Conservation (phyloP, 1,284 basidiomycete species). For the Fomes fomentarius region DNA sequence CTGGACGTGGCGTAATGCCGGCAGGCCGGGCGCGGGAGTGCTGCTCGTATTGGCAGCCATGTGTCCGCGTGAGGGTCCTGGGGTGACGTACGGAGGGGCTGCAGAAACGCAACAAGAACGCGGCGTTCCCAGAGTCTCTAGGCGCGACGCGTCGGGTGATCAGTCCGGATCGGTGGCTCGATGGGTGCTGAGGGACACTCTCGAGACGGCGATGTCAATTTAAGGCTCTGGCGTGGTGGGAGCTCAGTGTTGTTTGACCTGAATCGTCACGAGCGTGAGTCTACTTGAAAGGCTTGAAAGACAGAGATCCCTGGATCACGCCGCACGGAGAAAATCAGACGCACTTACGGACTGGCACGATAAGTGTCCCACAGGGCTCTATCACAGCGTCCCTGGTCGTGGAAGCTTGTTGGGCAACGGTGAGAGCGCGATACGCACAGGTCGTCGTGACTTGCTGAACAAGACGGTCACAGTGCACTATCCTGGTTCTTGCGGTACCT, state of each 20-base stretch:
- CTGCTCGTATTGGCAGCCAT: not conserved
- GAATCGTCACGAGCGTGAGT: not conserved
- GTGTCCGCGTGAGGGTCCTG: not conserved
- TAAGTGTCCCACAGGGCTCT: not conserved
- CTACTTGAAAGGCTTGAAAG: not conserved
- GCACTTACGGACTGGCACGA: not conserved
- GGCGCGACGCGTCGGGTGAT: not conserved
- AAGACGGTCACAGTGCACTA: not conserved
- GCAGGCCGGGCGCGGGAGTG: slow-evolving; percentile 25
- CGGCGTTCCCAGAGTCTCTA: not conserved
- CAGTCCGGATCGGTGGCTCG: not conserved
- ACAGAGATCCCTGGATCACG: too few relatives aligned
- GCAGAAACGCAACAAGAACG: not conserved
- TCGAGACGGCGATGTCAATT: not conserved
- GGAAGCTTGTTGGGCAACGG: not conserved
- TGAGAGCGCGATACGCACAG: not conserved
- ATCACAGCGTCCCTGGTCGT: not conserved
- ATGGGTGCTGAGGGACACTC: not conserved
- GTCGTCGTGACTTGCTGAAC: slow-evolving; percentile 2
- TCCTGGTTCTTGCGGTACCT: slow-evolving; percentile 2
- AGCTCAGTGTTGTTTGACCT: not conserved
- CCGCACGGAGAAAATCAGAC: not conserved
- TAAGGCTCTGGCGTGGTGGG: not conserved
- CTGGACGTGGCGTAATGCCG: slow-evolving; percentile 47
- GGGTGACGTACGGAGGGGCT: not conserved